Base-by-base conservation (phyloP, 306 rosid species). In the Vicia villosa region DNA sequence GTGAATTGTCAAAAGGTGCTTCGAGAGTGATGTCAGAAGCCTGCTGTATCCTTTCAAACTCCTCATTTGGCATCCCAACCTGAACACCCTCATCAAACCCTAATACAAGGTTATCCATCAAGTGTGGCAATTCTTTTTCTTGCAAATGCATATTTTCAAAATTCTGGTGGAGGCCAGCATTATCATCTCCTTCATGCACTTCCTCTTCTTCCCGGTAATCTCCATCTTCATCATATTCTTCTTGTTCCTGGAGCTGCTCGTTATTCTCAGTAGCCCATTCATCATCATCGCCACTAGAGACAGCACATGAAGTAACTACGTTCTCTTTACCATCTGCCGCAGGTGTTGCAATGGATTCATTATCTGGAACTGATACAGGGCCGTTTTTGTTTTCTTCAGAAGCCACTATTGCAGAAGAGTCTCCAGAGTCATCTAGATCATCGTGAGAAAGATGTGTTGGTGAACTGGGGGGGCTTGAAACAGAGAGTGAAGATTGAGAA, bases 41-140 rank as follows among this genome's bases (percentile, higher is more conserved):
- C 61, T 83, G 85, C 37, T 83, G 82, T 37, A 38, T 54, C 80
- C 80, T 87, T 72, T 84, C 96, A 80, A 83, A 88, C 71, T 94
- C 98, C 49, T 86, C 97, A 77, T 69, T 87, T 14, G 92, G 98
- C 97, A 94, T 82, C 62, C 90, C 92, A 68, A 94, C 97, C 83
- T 88, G 90, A 77, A 94, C 88, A n/a, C 98, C 97, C 83, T 94
- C 98, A 46, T 94, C 78, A 83, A 94, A 94, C 56, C 97, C 97
- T 60, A 94, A 79, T 51, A 94, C 92, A 16, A 90, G 83, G 82
- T 90, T 88, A 28, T 88, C 97, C 85, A 86, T 80, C 89, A 85
- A 76, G 71, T 84, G 85, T 51, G 96, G 78, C 69, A 92, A 86
- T 26, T 37, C 86, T 66, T 90, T 90, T 78, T 81, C 97, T 81